Base-by-base conservation (phyloP, 768 basidiomycete species). In the Auriscalpium microsporum region DNA sequence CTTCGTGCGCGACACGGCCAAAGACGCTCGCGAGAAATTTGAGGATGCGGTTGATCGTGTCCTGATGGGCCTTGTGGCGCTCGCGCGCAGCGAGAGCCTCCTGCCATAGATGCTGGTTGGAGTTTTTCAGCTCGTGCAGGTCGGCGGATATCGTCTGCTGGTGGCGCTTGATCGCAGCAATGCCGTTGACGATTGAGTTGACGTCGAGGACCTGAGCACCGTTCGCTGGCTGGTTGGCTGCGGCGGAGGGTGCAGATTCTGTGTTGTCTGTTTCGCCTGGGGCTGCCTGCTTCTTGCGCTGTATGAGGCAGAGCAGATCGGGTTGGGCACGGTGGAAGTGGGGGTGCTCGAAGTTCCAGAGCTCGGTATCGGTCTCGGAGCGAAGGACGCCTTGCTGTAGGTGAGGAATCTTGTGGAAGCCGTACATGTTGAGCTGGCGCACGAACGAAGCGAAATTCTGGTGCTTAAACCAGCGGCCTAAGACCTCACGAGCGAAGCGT, bases 391-490 rank as follows among this genome's bases (percentile, higher is more conserved):
- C 94, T 69, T 95, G 90, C 65, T 95, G 94, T 17, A 97, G 82
- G 67, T 98, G 94, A 0, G 94, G 94, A 48, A 97, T 91, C 74
- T 89, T 89, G 78, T 90, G 89, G 69, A 94, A 93, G 53, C 90
- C 90, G 69, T 94, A 96, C 89, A 94, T 94, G 77, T 94, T 96
- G 61, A 94, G 78, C 67, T 96, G 92, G 13, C 92, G 80, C 16
- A 94, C 92, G 63, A 96, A 96, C 36, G 87, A 89, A 55, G 82
- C 81, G 71, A 96, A 98, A 68, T 95, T 96, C 58, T 87, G 84
- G 72, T 98, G 96, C 69, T 99, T 99, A 83, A 97, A 99, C 84
- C 88, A 98, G 45, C 84, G 81, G 3, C 91, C 91, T 8, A 98
- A 81, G 35, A 96, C 82, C 69, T 95, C 88, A 40, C 83, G 82